Conservation (phyloP, 768 basidiomycete genomes). For the Russula virescens region DNA sequence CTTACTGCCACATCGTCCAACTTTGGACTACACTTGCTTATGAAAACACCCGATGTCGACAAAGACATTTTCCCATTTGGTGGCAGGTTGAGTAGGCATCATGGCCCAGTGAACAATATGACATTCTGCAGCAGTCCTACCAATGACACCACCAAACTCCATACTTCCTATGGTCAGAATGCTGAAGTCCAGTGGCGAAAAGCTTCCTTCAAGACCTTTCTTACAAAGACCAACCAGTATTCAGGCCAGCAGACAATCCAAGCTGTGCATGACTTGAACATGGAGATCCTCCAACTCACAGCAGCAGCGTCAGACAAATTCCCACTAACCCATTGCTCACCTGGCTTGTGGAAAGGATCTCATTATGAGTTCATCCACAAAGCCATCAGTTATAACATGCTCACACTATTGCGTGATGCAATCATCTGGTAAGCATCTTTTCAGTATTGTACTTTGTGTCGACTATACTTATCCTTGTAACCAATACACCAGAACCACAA, state of each 20-base stretch:
- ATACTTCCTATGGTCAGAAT: constrained; percentile 28
- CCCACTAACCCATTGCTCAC: constrained; percentile 25
- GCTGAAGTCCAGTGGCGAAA: constrained; percentile 24
- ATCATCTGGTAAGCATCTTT: constrained; percentile 26
- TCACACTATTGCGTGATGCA: constrained; percentile 31
- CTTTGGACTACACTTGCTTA: constrained; percentile 65
- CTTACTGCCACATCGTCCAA: constrained; percentile 62
- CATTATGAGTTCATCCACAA: constrained; percentile 29
- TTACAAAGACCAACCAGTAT: constrained; percentile 33
- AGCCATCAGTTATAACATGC: constrained; percentile 30
- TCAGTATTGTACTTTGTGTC: neutral
- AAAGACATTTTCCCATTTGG: constrained; percentile 67
- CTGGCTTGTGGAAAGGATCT: constrained; percentile 25
- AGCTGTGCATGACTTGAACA: constrained; percentile 32
- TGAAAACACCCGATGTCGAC: constrained; percentile 42
- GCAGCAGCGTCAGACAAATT: constrained; percentile 33
- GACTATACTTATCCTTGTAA: neutral
- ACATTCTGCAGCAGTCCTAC: constrained; percentile 72
- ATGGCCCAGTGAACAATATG: constrained; percentile 72
- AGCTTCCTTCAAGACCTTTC: constrained; percentile 33
- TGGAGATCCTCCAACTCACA: constrained; percentile 34
- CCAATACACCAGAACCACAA: constrained; percentile 30
- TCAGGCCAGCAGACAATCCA: constrained; percentile 34
- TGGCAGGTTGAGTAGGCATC: constrained; percentile 76
- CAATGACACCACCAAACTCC: constrained; percentile 46